Evolutionary conservation across 176 grass and related monocot species (phyloP), one percentile per base, ranked within the genome.

Genomic region (Ensete glaucum): DNA sequence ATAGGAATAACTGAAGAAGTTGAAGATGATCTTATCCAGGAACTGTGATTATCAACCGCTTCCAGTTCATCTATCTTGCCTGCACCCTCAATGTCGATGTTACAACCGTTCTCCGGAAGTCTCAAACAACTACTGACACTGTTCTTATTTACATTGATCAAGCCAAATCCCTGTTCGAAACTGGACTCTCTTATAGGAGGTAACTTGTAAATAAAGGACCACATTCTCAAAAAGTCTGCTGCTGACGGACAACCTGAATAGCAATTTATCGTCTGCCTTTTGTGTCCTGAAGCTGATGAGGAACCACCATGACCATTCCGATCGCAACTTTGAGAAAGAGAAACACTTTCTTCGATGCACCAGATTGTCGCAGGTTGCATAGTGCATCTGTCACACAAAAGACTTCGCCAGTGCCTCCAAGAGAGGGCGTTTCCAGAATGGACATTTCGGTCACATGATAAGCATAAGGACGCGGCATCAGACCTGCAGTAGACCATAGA

Each of bases 341-440:
- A 95, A 34, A 62, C 16, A 72, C 89, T 88, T 57, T 94, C 91
- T 14, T 82, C 86, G 17, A 78, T 72, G 83, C 96, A 99, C 34
- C 85, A 80, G 48, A 91, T 82, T 62, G 78, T 77, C 49, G 91
- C 91, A 78, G 91, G 91, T 69, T 99, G 96, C 5, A 83, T 79
- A 71, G 11, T 34, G 71, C 96, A 99, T 71, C 22, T 81, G 52
- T 94, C 95, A 75, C 96, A 95, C 1, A 99, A 70, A 63, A 94
- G 96, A 26, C 91, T 99, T 27, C 88, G 89, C 11, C 80, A 79
- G 76, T 99, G 96, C 58, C 91, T 86, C 34, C 71, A 78, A 68
- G 96, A 94, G 53, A 99, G 90, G 20, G 91, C 91, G 63, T 99
- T 99, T 72, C 91, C 91, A 65, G 91, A 94, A 78, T 99, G 91